Conservation (phyloP, 306 rosid genomes). For the Mucuna pruriens region DNA sequence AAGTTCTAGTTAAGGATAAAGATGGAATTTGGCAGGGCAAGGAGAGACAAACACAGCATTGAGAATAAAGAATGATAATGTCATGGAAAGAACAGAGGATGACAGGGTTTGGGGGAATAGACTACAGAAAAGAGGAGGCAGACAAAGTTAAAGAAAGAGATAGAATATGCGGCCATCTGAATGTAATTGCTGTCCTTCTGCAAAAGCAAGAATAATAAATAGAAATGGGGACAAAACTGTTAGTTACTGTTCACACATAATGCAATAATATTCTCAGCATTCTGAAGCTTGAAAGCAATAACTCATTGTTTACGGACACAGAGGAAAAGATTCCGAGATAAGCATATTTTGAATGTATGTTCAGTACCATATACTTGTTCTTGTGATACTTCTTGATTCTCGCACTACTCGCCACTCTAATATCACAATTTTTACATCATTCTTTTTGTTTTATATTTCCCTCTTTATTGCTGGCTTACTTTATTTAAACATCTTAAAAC, state of each 20-base stretch:
- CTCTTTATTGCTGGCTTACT: constrained; percentile 25
- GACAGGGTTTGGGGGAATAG: not conserved
- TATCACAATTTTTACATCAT: not conserved
- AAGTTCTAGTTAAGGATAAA: not conserved
- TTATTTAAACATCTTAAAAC: not conserved
- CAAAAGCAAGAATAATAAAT: constrained; percentile 28
- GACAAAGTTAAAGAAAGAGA: constrained; percentile 8
- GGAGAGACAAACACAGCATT: not conserved
- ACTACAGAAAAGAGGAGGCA: not conserved
- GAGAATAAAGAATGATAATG: not conserved
- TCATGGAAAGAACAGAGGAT: constrained; percentile 9
- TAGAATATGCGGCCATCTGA: constrained; percentile 40
- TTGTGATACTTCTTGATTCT: constrained; percentile 36
- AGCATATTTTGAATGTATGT: constrained; percentile 56
- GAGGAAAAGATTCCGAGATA: constrained; percentile 57
- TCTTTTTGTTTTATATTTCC: constrained; percentile 35
- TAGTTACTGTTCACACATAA: constrained; percentile 43
- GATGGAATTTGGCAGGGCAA: not conserved
- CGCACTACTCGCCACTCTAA: constrained; percentile 2
- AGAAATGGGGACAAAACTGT: constrained; percentile 41
- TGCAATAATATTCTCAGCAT: constrained; percentile 36
- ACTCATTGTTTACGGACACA: constrained; percentile 32
- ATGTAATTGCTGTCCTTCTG: constrained; percentile 46
- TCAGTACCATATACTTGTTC: constrained; percentile 31
- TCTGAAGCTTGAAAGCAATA: constrained; percentile 39